Conservation (phyloP, 805 yeast genomes). For the Kluyveromyces nonfermentans region DNA sequence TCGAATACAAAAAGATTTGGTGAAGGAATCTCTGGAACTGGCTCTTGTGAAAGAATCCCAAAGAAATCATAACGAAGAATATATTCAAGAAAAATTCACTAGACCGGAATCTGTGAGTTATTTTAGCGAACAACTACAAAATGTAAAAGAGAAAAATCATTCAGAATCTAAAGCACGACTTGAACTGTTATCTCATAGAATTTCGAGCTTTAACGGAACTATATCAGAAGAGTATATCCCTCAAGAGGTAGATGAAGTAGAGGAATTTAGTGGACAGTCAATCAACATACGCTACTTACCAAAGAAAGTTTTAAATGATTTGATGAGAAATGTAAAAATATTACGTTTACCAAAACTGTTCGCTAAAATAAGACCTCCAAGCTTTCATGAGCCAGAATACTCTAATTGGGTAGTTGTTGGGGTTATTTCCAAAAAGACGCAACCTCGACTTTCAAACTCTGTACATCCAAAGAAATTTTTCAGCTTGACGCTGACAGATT, state of each 20-base stretch:
- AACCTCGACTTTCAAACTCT: constrained; percentile 37
- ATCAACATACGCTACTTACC: constrained; percentile 41
- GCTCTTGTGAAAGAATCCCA: not conserved
- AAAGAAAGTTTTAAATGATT: constrained; percentile 24
- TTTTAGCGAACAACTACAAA: constrained; percentile 26
- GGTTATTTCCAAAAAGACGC: constrained; percentile 48
- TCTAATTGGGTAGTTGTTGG: constrained; percentile 80
- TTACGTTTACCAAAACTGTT: constrained; percentile 49
- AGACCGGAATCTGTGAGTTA: constrained; percentile 20
- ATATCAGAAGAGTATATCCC: constrained; percentile 20
- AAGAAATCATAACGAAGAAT: not conserved
- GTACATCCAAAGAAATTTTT: constrained; percentile 44
- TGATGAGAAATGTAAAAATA: constrained; percentile 42
- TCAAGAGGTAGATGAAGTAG: constrained; percentile 34
- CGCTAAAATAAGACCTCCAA: constrained; percentile 61
- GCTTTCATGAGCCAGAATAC: constrained; percentile 57
- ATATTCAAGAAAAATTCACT: not conserved
- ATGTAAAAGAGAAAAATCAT: constrained; percentile 19
- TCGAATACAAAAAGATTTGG: not conserved
- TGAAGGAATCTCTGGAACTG: not conserved
- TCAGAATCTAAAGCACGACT: constrained; percentile 15
- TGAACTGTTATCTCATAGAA: constrained; percentile 28
- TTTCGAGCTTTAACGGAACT: constrained; percentile 32
- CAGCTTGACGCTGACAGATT: constrained; percentile 57
- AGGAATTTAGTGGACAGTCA: constrained; percentile 36